phyloP scores from a whole-genome alignment of 1,284 basidiomycete genomes.

The Cystobasidiaceae sp. region DNA sequence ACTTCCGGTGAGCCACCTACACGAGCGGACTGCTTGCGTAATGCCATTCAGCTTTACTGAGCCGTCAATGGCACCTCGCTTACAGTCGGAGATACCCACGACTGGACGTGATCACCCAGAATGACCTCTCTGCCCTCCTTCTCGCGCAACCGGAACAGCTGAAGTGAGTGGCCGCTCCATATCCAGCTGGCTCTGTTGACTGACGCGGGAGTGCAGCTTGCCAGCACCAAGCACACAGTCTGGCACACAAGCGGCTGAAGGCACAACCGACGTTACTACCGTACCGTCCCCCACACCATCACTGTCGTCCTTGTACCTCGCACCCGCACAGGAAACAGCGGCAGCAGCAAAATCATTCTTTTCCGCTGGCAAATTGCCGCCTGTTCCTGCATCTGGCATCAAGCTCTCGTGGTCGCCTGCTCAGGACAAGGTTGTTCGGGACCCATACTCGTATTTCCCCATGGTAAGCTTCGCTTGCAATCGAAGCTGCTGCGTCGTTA shows the following conservation, averaged over 20 bases:
- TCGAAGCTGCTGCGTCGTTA: background rate
- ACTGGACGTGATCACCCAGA: conserved; percentile 27
- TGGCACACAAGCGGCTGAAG: conserved; percentile 11
- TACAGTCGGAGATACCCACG: conserved; percentile 20
- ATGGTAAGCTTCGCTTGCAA: background rate
- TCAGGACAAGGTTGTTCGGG: conserved; percentile 5
- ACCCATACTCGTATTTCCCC: conserved; percentile 24
- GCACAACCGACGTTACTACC: conserved; percentile 24
- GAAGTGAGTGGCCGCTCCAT: background rate
- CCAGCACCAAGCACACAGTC: conserved; percentile 11
- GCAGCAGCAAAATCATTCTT: conserved; percentile 4
- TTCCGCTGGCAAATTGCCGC: conserved; percentile 10
- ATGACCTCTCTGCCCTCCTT: conserved; percentile 27
- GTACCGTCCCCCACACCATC: conserved; percentile 25
- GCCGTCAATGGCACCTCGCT: background rate
- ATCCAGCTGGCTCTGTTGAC: too few species aligned
- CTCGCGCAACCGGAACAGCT: conserved; percentile 29
- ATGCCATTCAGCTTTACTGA: background rate
- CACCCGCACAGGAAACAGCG: background rate
- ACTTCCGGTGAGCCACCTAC: conserved; percentile 27
- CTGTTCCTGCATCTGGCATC: conserved; percentile 11
- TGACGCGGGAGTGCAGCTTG: background rate
- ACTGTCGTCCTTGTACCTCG: conserved; percentile 26
- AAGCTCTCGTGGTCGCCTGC: conserved; percentile 14
- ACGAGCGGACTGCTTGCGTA: too few species aligned